Percentiles rank a stretch among this genome's conserved stretches.
These are phyloP conservation scores for Colletotrichum sp. DNA, from an alignment of 2,329 filamentous ascomycete genomes.

Conservation along the genomic window DNA sequence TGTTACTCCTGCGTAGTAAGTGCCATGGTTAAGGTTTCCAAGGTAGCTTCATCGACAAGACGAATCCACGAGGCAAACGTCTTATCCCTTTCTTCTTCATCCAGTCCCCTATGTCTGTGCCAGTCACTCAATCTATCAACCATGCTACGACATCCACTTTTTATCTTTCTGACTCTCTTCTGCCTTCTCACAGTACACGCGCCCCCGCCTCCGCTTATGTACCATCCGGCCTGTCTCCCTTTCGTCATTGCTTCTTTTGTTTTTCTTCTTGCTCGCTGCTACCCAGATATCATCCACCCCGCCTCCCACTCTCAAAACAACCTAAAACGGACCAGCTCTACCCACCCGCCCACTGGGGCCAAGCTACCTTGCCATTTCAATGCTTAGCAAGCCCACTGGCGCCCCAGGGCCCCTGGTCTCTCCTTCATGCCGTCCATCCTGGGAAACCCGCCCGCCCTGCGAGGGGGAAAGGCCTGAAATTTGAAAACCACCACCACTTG, in stretches of 20 bases:
- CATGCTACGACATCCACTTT: neutral
- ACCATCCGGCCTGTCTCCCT: neutral
- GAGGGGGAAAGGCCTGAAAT: neutral
- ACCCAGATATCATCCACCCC: neutral
- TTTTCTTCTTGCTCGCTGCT: neutral
- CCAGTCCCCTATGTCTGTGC: neutral
- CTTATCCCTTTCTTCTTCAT: neutral
- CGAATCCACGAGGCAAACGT: neutral
- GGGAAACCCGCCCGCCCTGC: neutral
- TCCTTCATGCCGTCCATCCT: neutral
- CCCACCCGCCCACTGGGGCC: neutral
- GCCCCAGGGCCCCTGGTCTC: neutral
- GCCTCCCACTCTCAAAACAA: neutral
- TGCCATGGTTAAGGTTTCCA: too few relatives aligned
- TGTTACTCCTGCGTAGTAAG: neutral
- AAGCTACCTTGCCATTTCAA: neutral
- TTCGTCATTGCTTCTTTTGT: slow-evolving; percentile 9
- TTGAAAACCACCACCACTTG: neutral
- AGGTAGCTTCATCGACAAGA: neutral
- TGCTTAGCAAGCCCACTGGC: neutral
- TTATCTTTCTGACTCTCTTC: neutral
- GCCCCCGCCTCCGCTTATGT: neutral
- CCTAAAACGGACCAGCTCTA: neutral
- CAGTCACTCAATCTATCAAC: neutral
- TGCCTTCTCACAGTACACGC: neutral